Evolutionary conservation across 345 rosid species (phyloP).

Genomic region (Eucalyptus paniculata): DNA sequence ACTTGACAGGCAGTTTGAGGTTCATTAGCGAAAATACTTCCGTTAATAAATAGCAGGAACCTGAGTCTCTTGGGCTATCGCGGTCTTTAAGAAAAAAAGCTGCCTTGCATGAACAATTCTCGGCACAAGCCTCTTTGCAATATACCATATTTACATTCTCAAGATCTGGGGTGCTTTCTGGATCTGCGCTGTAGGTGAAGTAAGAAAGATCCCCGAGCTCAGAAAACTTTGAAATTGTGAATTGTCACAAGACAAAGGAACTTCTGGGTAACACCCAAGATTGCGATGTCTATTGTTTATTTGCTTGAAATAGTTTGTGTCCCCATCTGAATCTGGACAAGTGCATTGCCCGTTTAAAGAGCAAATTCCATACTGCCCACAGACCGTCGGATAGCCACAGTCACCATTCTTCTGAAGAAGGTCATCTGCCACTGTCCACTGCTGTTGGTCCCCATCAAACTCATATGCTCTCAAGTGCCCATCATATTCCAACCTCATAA

Average conservation of each 20-base stretch:
- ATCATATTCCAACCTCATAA: conserved; percentile 4
- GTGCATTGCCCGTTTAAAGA: not conserved
- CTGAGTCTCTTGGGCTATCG: not conserved
- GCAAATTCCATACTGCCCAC: not conserved
- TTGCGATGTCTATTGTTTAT: not conserved
- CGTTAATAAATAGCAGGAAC: conserved; percentile 2
- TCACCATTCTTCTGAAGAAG: not conserved
- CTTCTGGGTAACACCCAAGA: not conserved
- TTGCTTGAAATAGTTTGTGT: not conserved
- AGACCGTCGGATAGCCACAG: too few relatives aligned
- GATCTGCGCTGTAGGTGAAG: not conserved
- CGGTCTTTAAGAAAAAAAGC: not conserved
- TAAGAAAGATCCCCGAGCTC: not conserved
- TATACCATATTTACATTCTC: not conserved
- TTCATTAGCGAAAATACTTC: not conserved
- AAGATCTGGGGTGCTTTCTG: not conserved
- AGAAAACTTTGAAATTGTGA: not conserved
- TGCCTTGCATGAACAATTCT: conserved; percentile 16
- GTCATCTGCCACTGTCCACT: not conserved
- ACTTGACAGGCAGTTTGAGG: not conserved
- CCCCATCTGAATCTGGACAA: not conserved
- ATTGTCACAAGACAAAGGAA: not conserved
- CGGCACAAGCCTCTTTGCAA: not conserved
- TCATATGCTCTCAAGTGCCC: conserved; percentile 12
- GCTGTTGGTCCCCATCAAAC: not conserved